Conservation (phyloP, 2,329 filamentous ascomycete genomes). For the Penicillium sp. region DNA sequence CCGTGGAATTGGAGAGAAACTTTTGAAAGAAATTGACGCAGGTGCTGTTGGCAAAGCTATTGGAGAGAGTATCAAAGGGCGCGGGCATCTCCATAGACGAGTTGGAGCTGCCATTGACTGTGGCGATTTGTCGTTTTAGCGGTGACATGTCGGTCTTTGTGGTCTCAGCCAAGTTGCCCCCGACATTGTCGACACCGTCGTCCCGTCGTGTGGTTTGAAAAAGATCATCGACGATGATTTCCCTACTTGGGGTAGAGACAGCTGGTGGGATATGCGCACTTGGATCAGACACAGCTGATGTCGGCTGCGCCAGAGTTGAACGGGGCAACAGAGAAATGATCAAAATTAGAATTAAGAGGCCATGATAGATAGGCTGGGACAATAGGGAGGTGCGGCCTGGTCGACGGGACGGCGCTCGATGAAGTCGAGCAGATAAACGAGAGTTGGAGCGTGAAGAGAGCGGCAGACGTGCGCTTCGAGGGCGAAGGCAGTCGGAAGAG, state of each 20-base stretch:
- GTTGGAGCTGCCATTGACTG: slow-evolving; percentile 15
- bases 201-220: no score
- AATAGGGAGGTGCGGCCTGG: neutral
- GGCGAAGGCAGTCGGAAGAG: slow-evolving; percentile 5
- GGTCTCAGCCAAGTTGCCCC: no score
- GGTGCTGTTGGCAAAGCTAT: slow-evolving; percentile 57
- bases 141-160: no score
- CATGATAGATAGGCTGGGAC: slow-evolving; percentile 8
- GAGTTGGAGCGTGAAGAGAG: slow-evolving; percentile 3
- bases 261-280: slow-evolving; percentile 11
- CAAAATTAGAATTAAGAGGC: slow-evolving; percentile 25
- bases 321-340: slow-evolving; percentile 17
- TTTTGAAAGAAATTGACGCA: slow-evolving; percentile 59
- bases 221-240: slow-evolving; percentile 12
- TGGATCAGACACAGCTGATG: slow-evolving; percentile 3
- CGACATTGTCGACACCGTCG: no score
- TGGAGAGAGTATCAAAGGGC: slow-evolving; percentile 65
- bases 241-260: slow-evolving; percentile 14
- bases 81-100: slow-evolving; percentile 50
- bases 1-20: slow-evolving; percentile 64
- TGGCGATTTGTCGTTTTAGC: slow-evolving; percentile 9
- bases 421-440: neutral
- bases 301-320: slow-evolving; percentile 14
- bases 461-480: slow-evolving; percentile 5
- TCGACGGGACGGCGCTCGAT: slow-evolving; percentile 1